Base-by-base conservation (phyloP, 495 filamentous ascomycete species). In the Tuber aestivum region DNA sequence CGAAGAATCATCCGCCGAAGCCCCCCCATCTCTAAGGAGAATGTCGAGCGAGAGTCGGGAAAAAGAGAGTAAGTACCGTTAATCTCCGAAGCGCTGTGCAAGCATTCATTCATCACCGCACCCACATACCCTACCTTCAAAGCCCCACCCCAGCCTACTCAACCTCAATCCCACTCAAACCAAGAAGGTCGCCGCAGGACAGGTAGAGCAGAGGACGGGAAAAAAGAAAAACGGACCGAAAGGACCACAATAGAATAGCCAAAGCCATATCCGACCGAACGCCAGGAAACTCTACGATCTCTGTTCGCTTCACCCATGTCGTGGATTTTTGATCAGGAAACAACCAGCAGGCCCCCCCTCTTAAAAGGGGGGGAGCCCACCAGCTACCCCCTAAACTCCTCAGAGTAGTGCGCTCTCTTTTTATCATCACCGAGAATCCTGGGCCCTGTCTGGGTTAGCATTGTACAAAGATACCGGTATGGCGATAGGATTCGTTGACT, bases 371-470 rank as follows among this genome's bases (percentile, higher is more conserved):
- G 20, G 27, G 56, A 65, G 35, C 5, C 27, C 56, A 35, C 27
- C 27, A 65, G 56, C 56, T 65, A 6, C 14, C 18, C 32, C 56
- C 27, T 18, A 35, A 65, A 65, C 14, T 65, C 56, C 56, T 65
- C 56, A 27, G 27, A 65, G 56, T 65, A 65, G 56, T 65, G 56
- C 35, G 56, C 56, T 65, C 56, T 65, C 56, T 65, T 65, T 65
- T 65, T 65, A 65, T 65, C 56, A 65, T 65, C 56, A 65, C 56
- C 14, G 56, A 65, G 56, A 35, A 35, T 65, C 56, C 56, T 65
- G 56, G 7, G 56, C 18, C 5, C 56, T 65, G 56, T 35, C 56
- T 14, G 18, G 12, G 56, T 65, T 35, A 65, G 27, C n/a, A 32
- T 65, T 20, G 56, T 6, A 14, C 56, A 35, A 65, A 65, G 4